Base-by-base conservation (phyloP, 306 rosid genomes). In the Alnus glutinosa region DNA sequence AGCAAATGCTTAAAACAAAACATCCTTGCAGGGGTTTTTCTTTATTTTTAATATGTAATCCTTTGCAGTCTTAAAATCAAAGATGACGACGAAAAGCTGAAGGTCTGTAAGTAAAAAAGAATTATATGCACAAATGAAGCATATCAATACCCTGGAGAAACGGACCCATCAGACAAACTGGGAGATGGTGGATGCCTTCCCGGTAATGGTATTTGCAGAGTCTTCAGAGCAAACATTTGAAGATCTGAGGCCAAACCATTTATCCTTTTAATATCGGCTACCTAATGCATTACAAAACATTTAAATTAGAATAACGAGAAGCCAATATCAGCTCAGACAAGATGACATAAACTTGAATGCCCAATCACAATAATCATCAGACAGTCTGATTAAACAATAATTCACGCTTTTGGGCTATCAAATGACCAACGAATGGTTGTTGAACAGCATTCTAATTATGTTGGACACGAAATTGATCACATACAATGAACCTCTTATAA, bases 151-250 rank as follows among this genome's bases (percentile, higher is more conserved):
- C 88, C 81, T 15, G 46, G 71, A 73, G 83, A 55, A 58, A 80
- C 59, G 78, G 87, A 82, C 79, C 84, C 87, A 79, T 84, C 82
- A 47, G 83, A 85, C 42, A 69, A 74, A 78, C 59, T 14, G 39
- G 87, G 85, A 55, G 97, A 88, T 70, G 97, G 97, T 3, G 89
- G 86, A 82, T 91, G 97, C 54, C 97, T 89, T 75, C 97, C 97
- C 0, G 97, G 97, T 80, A 91, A 86, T 64, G 96, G 97, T 76
- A 93, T 93, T 79, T 82, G 88, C 87, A 93, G 78, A 55, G 86
- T 86, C 86, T 89, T 86, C 87, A 89, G 81, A 39, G 97, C 96
- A 80, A 91, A 93, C 97, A 93, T 91, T 86, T 93, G 97, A 82
- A 91, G 91, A 87, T 93, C 97, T 36, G 97, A 76, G 34, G 92